Base-by-base conservation (phyloP, 139 green algal genomes). In the Nannochloris sp. region DNA sequence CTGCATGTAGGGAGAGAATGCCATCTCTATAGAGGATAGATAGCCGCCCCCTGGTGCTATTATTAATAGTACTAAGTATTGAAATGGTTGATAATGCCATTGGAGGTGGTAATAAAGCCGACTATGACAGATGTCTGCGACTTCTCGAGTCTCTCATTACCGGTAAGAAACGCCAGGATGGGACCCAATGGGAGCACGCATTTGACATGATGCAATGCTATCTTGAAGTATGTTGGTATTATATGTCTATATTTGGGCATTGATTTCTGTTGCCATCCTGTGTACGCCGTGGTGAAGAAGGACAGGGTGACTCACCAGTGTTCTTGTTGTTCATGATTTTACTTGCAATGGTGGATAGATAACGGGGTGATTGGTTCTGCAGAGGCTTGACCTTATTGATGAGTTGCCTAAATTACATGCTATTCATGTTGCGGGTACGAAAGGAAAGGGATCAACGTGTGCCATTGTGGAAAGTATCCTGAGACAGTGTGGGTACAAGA, bases 401-500 rank as follows among this genome's bases (percentile, higher is more conserved):
- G 56, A 77, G 2, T 48, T 95, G 28, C 49, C 67, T 3, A 70
- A 78, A 49, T 71, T 95, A 16, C 85, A 62, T 23, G 79, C 94
- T 2, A 87, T 96, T 30, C 87, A 95, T 61, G 83, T 96, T 30
- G 89, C 89, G 3, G 89, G 89, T 13, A 96, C 88, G 25, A 96
- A 96, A 71, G 89, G 89, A 49, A 96, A 96, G 79, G 89, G 89
- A 8, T 95, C 89, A 31, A 95, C 89, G 2, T 94, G 84, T 61
- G 81, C 84, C 5, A 89, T 96, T 79, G 73, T 90, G 31, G 89
- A 95, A 59, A 79, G 66, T 65, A 87, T 95, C 5, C 73, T 96
- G 61, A 77, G 85, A 5, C 0, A 45, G 2, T 79, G 70, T 30
- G 86, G 86, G 12, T 95, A 95, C 77, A 78, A 59, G 29, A 94